Conservation (phyloP, 306 rosid genomes). For the Malus sylvestris region DNA sequence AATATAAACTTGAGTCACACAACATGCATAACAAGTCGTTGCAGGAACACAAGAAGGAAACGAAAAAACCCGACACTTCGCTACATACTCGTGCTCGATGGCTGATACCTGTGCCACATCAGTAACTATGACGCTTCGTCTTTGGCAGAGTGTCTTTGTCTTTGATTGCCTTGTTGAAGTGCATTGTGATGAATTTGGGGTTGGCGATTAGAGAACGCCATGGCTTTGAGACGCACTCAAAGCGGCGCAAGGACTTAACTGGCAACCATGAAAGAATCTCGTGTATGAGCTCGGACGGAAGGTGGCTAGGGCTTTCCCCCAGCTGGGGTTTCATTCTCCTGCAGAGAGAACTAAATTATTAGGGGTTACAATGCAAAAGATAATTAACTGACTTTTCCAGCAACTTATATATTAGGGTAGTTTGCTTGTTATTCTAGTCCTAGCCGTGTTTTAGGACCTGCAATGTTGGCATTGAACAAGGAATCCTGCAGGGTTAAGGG, state of each 20-base stretch:
- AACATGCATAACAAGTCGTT: neutral
- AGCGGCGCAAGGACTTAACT: neutral
- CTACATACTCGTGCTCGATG: neutral
- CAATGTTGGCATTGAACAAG: no score
- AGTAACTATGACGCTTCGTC: neutral
- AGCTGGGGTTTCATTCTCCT: neutral
- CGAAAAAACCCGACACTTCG: neutral
- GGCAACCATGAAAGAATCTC: neutral
- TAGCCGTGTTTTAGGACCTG: no score
- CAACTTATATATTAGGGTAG: no score
- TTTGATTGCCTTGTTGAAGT: neutral
- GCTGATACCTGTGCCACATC: neutral
- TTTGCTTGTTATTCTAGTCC: no score
- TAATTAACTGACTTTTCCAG: no score
- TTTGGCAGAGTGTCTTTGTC: neutral
- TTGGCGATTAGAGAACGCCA: neutral
- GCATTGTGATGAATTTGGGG: neutral
- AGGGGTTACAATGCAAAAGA: no score
- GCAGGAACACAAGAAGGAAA: neutral
- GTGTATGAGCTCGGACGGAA: neutral
- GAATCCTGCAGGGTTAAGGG: no score
- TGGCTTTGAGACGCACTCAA: neutral
- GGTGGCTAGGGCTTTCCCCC: neutral
- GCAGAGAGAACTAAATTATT: no score
- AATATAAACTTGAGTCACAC: neutral